A percentile compares a stretch with the other conserved stretches of the same genome.
Conservation (phyloP, 352 stramenopile genomes). For the Plasmopara viticola region DNA sequence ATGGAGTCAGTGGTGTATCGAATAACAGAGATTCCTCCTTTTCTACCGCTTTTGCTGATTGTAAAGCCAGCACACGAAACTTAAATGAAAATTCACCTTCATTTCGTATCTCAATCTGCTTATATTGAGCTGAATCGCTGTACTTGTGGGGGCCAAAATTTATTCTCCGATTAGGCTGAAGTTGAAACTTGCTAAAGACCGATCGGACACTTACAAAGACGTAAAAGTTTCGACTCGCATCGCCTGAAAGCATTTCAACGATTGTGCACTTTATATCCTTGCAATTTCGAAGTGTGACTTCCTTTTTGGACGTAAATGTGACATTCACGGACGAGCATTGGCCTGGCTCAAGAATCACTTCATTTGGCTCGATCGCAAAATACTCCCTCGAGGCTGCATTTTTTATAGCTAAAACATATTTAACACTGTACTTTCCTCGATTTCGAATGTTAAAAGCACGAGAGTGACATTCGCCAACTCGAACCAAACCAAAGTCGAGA, state of each 20-base stretch:
- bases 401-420: neutral
- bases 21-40: no score
- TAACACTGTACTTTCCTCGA: no score
- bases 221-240: conserved; percentile 86
- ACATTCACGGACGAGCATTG: conserved; percentile 64
- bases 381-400: conserved; percentile 44
- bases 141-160: conserved; percentile 47
- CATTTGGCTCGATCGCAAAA: conserved; percentile 77
- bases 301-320: conserved; percentile 65
- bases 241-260: conserved; percentile 86
- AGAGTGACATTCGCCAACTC: conserved; percentile 8
- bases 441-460: no score
- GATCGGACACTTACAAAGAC: conserved; percentile 67
- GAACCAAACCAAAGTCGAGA: conserved; percentile 89
- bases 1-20: no score
- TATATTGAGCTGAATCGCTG: conserved; percentile 67
- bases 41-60: neutral
- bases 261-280: no score
- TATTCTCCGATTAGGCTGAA: conserved; percentile 14
- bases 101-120: conserved; percentile 88
- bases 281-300: conserved; percentile 52
- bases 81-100: conserved; percentile 91
- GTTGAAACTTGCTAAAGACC: conserved; percentile 81
- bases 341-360: conserved; percentile 73
- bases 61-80: conserved; percentile 47